Evolutionary conservation across 805 yeast species (phyloP), one percentile per base, ranked within the genome.

Genomic region (Candida loeiensis): DNA sequence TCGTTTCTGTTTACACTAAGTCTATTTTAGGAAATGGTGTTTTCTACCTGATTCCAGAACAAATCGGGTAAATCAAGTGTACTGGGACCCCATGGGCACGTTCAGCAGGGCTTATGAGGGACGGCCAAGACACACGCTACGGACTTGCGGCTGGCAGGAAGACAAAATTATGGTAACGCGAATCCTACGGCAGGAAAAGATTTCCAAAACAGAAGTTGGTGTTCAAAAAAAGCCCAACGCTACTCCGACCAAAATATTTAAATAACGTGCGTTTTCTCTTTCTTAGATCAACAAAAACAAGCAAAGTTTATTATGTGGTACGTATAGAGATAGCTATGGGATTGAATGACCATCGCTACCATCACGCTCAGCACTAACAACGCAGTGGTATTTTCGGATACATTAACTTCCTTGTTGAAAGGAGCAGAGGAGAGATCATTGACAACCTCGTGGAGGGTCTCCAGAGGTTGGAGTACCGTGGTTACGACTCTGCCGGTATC

Each of bases 401-500:
- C 69, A 90, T 93, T 54, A 93, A 93, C 76, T 93, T 86, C 64
- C 76, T 91, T 60, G 96, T 88, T 44, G 96, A 89, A 53, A 86
- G 80, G 63, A 74, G 89, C 39, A 77, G 98, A 66, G 97, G 95
- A 36, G 96, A 91, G 56, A 89, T 93, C 64, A 74, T 91, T 47
- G 87, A 83, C 63, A 88, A 89, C 44, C 76, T 93, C 49, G 76
- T 91, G 37, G 96, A 89, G 55, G 96, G 96, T 48, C 73, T 83
- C 44, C 71, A 69, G 45, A 81, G 95, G 58, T 76, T 93, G 55
- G 99, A 93, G 66, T 93, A 93, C 70, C 84, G 99, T 68, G 99
- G 99, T 33, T 93, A 93, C 57, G 99, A 93, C 66, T 90, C 98
- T 15, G 84, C 97, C 17, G 99, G 99, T 58, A 73, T 93, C 45